Evolutionary conservation across 2,329 filamentous ascomycete genomes (phyloP).

Genomic region (Hypoxylon sp.): DNA sequence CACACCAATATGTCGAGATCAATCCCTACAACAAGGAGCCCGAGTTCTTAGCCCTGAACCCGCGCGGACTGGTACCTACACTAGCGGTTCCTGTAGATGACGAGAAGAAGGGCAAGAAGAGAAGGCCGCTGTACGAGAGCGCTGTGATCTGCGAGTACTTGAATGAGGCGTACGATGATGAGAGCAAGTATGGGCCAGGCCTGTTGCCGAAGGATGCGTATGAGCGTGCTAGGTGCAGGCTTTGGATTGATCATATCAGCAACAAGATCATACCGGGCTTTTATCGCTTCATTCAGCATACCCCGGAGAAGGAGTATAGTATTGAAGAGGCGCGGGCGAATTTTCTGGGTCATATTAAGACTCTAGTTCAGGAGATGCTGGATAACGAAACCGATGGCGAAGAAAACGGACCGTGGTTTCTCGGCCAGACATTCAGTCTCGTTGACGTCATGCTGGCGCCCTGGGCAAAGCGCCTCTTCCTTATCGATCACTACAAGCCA

Average conservation of each 20-base stretch:
- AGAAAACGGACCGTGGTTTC: constrained; percentile 74
- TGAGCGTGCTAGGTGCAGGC: constrained; percentile 73
- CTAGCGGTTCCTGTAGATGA: constrained; percentile 64
- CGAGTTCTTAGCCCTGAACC: constrained; percentile 79
- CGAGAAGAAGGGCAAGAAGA: constrained; percentile 36
- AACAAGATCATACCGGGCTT: constrained; percentile 77
- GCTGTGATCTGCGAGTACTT: constrained; percentile 82
- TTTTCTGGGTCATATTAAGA: constrained; percentile 71
- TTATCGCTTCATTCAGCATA: constrained; percentile 74
- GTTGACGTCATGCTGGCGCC: constrained; percentile 81
- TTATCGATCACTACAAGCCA: constrained; percentile 81
- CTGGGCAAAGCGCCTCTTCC: constrained; percentile 79
- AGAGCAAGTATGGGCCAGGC: constrained; percentile 58
- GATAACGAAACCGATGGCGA: constrained; percentile 31
- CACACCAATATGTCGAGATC: constrained; percentile 82
- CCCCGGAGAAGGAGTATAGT: constrained; percentile 62
- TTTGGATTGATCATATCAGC: constrained; percentile 83
- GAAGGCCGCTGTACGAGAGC: constrained; percentile 79
- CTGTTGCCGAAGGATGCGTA: constrained; percentile 75
- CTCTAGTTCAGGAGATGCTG: constrained; percentile 73
- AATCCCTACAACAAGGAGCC: constrained; percentile 83
- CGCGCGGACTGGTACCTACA: constrained; percentile 81
- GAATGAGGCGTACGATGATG: constrained; percentile 75
- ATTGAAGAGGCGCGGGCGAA: constrained; percentile 70
- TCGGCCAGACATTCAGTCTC: constrained; percentile 73